Base-by-base conservation (phyloP, 495 filamentous ascomycete genomes). In the Penicillium cosmopolitanum region DNA sequence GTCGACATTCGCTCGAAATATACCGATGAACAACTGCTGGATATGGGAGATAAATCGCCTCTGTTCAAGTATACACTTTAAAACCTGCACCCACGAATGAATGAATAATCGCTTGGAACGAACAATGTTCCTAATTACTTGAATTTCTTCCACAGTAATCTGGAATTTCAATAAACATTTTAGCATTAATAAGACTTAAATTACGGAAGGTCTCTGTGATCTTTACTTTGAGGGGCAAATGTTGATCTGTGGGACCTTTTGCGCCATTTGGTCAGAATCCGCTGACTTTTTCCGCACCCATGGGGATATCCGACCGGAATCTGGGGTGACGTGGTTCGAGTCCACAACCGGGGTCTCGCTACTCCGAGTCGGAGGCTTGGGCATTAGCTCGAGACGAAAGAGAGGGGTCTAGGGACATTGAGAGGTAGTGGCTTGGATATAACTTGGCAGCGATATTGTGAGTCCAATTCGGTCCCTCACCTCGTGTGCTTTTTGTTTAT, bases 31-130 rank as follows among this genome's bases (percentile, higher is more conserved):
- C 60, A 77, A 56, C 50, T 79, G 51, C 59, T 77, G 35, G 69
- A 73, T 13, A 69, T 80, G 74, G 79, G 78, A 0, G 76, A 80
- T 63, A 70, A 70, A 61, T 72, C 67, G 12, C 76, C 77, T 6
- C 55, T 76, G 15, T 79, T 78, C 61, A 74, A 65, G 63, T 77
- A 78, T 57, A 70, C 66, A 0, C 53, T 73, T 50, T 64, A 51
- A 52, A 46, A 48, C 10, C 18, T 18, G 18, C n/a, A 16, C 15
- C 10, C 9, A 48, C 5, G 42, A 21, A 46, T 48, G 3, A 48
- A 48, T 28, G 46, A 28, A 48, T 31, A 19, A 19, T 44, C 5
- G 1, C 12, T 9, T 44, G 8, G 8, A 3, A 10, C 3, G n/a
- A 44, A 44, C 16, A 0, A 3, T 44, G 16, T 44, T 44, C 4